Evolutionary conservation across 768 basidiomycete species (phyloP).

Genomic region (Lepiota venenata): DNA sequence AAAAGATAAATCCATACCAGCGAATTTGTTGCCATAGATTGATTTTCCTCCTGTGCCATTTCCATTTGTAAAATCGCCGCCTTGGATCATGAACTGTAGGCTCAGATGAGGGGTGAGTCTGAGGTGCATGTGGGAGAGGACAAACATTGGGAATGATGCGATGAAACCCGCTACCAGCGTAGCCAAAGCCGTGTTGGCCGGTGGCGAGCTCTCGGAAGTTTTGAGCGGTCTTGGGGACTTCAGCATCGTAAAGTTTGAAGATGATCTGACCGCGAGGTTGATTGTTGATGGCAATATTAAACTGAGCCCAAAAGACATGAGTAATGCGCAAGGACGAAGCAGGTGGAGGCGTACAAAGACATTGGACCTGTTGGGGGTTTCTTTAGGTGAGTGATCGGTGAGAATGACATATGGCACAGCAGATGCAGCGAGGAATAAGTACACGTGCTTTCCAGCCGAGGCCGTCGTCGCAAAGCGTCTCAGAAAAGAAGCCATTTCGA

Average conservation of each 20-base stretch:
- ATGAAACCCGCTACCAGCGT: slow-evolving; percentile 68
- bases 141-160: slow-evolving; percentile 64
- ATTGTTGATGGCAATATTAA: slow-evolving; percentile 60
- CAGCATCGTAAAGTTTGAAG: slow-evolving; percentile 81
- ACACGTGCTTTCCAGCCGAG: slow-evolving; percentile 35
- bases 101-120: not conserved
- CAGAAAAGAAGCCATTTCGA: slow-evolving; percentile 46
- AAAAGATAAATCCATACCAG: slow-evolving; percentile 38
- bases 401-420: slow-evolving; percentile 28
- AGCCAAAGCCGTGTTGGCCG: slow-evolving; percentile 67
- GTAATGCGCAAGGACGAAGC: not conserved
- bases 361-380: slow-evolving; percentile 8
- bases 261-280: slow-evolving; percentile 66
- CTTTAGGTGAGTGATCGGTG: slow-evolving; percentile 15
- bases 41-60: slow-evolving; percentile 84
- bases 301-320: slow-evolving; percentile 32
- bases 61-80: slow-evolving; percentile 77
- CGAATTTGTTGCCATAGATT: slow-evolving; percentile 81
- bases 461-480: slow-evolving; percentile 50
- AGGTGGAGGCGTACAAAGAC: slow-evolving; percentile 13
- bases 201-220: slow-evolving; percentile 84
- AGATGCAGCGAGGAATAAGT: slow-evolving; percentile 27
- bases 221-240: slow-evolving; percentile 74
- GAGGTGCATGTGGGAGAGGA: slow-evolving; percentile 1
- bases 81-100: slow-evolving; percentile 76